These are phyloP conservation scores for Farysia itapuensis DNA, from an alignment of 1,284 basidiomycete species.

Conservation along the genomic window DNA sequence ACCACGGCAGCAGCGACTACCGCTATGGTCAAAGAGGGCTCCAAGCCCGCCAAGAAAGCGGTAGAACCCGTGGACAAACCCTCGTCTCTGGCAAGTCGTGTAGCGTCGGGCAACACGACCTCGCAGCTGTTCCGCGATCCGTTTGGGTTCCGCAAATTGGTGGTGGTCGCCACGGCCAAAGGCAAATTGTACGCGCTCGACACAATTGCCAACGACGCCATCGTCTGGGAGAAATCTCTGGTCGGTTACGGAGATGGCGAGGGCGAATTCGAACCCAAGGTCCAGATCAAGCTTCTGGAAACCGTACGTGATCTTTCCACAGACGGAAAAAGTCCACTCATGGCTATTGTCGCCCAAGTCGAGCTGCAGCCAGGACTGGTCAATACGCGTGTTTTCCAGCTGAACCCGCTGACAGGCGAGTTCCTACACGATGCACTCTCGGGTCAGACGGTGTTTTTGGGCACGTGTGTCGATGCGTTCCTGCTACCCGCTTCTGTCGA, in stretches of 20 bases:
- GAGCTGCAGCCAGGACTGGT: slow-evolving; percentile 18
- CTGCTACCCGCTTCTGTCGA: slow-evolving; percentile 33
- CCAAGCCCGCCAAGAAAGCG: slow-evolving; percentile 18
- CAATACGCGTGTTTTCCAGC: slow-evolving; percentile 51
- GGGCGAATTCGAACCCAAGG: slow-evolving; percentile 37
- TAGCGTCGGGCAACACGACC: slow-evolving; percentile 27
- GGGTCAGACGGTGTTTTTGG: slow-evolving; percentile 34
- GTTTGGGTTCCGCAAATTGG: slow-evolving; percentile 84
- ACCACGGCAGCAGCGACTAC: slow-evolving; percentile 3
- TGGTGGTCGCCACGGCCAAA: slow-evolving; percentile 71
- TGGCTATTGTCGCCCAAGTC: slow-evolving; percentile 51
- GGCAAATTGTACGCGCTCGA: slow-evolving; percentile 84
- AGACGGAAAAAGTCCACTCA: slow-evolving; percentile 37
- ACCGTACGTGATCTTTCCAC: slow-evolving; percentile 45
- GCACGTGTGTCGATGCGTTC: slow-evolving; percentile 40
- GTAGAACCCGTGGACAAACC: slow-evolving; percentile 21
- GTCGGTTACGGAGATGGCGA: slow-evolving; percentile 54
- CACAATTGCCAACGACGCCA: slow-evolving; percentile 65
- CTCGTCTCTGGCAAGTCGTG: slow-evolving; percentile 33
- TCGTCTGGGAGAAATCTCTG: slow-evolving; percentile 56
- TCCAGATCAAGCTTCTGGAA: slow-evolving; percentile 46
- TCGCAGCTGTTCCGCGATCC: slow-evolving; percentile 64
- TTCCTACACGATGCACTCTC: slow-evolving; percentile 31
- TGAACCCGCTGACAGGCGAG: slow-evolving; percentile 55
- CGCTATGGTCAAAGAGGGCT: slow-evolving; percentile 29